Evolutionary conservation across 2,329 filamentous ascomycete genomes (phyloP), one percentile per base, ranked within the genome.

Genomic region (Cadophora sp.): DNA sequence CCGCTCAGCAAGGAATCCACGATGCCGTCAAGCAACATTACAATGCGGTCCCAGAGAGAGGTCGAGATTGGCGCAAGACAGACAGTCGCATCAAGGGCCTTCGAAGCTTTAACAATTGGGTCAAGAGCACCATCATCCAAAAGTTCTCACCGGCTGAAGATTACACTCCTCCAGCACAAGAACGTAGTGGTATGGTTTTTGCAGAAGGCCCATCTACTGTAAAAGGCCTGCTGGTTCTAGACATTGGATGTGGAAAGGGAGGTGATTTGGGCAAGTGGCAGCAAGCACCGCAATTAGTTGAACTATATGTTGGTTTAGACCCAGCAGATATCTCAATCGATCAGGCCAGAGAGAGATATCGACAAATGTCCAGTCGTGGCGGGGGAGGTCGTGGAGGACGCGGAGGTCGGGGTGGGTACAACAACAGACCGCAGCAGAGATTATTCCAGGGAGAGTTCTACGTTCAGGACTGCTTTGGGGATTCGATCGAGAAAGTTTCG

Each of bases 221-320:
- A 5, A 84, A 89, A 65, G 87, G 89, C 62, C 83, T 98, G 56
- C 84, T 95, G 22, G 92, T 99, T 13, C 85, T 99, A 24, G 96
- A 99, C 78, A 90, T 99, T 76, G 96, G 96, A 30, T 99, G 96
- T 78, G 96, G 96, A 62, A 99, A 99, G 81, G 96, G 96, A 27
- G 96, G 96, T 53, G 96, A 99, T 79, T 79, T 99, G 68, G 91
- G 91, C 64, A 99, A 99, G 78, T 99, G 96, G 96, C 92, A 97
- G 80, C 91, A 94, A 73, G 93, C 95, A 22, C 93, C 94, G n/a
- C 92, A 97, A 76, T 83, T 88, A 6, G 91, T 98, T n/a, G 89
- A 93, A 70, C 86, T 98, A 2, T 99, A 99, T 74, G 94, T 99
- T 59, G 96, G 96, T 0, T 84, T 97, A 16, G 96, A 99, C 78